Percentiles rank a stretch among this genome's conserved stretches.
Evolutionary conservation across 176 grass and related monocot genomes (phyloP).

Genomic region (Musa beccarii): DNA sequence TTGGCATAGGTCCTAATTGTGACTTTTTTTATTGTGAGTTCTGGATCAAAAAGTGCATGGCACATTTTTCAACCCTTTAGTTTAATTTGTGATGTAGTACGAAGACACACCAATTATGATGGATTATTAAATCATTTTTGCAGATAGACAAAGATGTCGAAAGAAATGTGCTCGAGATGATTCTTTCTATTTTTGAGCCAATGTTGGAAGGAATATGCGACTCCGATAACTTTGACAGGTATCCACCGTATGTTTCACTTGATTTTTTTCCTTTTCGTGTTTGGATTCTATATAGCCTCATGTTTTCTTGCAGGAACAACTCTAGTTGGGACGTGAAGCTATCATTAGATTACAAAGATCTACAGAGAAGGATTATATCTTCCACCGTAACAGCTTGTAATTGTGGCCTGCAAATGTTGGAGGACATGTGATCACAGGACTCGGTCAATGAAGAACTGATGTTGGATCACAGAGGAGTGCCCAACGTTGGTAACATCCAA

Average conservation of each 20-base stretch:
- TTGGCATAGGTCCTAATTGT: not conserved
- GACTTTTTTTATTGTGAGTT: not conserved
- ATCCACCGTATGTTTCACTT: not conserved
- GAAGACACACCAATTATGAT: not conserved
- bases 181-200: slow-evolving; percentile 70
- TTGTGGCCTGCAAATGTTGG: slow-evolving; percentile 35
- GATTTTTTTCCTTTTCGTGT: not conserved
- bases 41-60: too few species aligned
- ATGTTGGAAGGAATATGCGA: slow-evolving; percentile 62
- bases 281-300: not conserved
- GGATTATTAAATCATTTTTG: not conserved
- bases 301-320: slow-evolving; percentile 36
- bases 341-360: slow-evolving; percentile 54
- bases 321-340: slow-evolving; percentile 61
- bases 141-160: slow-evolving; percentile 52
- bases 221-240: slow-evolving; percentile 34
- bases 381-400: slow-evolving; percentile 53
- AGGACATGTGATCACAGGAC: not conserved
- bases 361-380: slow-evolving; percentile 57
- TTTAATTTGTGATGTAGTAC: too few species aligned
- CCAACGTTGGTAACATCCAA: not conserved
- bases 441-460: not conserved
- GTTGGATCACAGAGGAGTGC: not conserved
- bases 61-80: too few species aligned
- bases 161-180: slow-evolving; percentile 52